These are phyloP conservation scores for Metschnikowia kofuensis DNA, from an alignment of 805 yeast genomes.

Conservation along the genomic window DNA sequence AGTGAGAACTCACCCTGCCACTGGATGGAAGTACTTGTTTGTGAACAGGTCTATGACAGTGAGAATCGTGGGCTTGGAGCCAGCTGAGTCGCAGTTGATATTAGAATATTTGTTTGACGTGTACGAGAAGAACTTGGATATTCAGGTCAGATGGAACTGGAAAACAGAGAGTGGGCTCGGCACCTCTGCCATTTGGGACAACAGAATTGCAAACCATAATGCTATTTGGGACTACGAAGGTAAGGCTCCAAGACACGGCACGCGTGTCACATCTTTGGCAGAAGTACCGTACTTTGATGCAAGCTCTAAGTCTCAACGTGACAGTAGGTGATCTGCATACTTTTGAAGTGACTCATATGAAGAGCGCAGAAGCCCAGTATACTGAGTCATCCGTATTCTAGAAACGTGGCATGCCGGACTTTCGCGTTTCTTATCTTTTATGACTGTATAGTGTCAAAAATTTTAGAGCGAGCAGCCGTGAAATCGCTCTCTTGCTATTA, in stretches of 20 bases:
- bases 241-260: conserved; percentile 31
- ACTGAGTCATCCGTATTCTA: too few species aligned
- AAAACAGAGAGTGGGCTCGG: conserved; percentile 30
- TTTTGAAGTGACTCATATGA: too few species aligned
- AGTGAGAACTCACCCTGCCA: conserved; percentile 28
- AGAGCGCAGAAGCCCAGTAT: too few species aligned
- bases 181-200: conserved; percentile 57
- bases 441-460: too few species aligned
- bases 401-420: too few species aligned
- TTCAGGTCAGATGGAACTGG: conserved; percentile 31
- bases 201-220: conserved; percentile 50
- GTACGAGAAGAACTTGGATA: conserved; percentile 39
- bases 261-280: conserved; percentile 46
- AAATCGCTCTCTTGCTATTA: not conserved
- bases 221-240: conserved; percentile 50
- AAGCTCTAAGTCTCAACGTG: conserved; percentile 48
- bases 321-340: too few species aligned
- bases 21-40: conserved; percentile 27
- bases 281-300: conserved; percentile 51
- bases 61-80: conserved; percentile 25
- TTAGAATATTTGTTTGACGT: conserved; percentile 9
- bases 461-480: too few species aligned
- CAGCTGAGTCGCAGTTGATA: conserved; percentile 19
- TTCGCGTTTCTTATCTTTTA: too few species aligned
- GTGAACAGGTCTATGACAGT: conserved; percentile 26